Percentiles rank a stretch among this genome's conserved stretches.
These are phyloP conservation scores for Rhodomyrtus tomentosa DNA, from an alignment of 345 rosid genomes.

Conservation along the genomic window DNA sequence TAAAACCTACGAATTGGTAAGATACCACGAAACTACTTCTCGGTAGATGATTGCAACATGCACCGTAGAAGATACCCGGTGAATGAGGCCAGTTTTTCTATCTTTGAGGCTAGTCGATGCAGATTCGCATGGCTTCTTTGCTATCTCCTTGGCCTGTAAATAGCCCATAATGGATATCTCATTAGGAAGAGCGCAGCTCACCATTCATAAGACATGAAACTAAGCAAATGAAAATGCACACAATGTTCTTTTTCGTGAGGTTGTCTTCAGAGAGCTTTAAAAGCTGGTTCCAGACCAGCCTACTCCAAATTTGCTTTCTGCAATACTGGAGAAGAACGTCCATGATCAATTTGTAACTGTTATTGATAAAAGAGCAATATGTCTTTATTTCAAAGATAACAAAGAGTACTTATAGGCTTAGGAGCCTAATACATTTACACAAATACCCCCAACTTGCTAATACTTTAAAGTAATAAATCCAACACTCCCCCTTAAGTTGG, in stretches of 20 bases:
- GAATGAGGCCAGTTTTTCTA: constrained; percentile 83
- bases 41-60: constrained; percentile 28
- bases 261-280: constrained; percentile 84
- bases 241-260: constrained; percentile 95
- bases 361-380: no score
- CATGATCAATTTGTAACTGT: neutral
- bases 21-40: neutral
- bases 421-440: no score
- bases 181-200: neutral
- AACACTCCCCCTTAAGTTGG: no score
- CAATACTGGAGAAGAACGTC: constrained; percentile 49
- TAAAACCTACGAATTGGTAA: neutral
- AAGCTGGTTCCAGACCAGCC: constrained; percentile 70
- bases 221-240: constrained; percentile 11
- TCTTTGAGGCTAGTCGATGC: constrained; percentile 83
- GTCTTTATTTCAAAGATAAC: no score
- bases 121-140: constrained; percentile 88
- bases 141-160: constrained; percentile 91
- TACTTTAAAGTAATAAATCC: no score
- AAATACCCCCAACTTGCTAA: no score
- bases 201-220: neutral
- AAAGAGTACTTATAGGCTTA: no score
- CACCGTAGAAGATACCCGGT: constrained; percentile 80
- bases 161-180: neutral
- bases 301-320: constrained; percentile 86